Evolutionary conservation across 345 rosid species (phyloP).

Genomic region (rapeseed (Brassica napus)): DNA sequence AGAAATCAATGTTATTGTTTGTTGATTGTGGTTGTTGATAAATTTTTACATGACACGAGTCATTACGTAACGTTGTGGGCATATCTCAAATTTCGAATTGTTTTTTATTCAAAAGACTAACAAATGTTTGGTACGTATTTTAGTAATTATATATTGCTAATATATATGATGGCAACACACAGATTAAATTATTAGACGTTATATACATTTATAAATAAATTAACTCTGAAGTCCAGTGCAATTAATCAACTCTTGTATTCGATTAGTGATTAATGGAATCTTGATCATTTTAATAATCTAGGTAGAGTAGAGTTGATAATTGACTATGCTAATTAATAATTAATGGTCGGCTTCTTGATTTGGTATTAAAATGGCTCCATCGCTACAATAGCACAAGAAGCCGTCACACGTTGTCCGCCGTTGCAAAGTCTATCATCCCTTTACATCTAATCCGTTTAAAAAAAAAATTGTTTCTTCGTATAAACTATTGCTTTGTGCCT

Average conservation of each 20-base stretch:
- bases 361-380: constrained; percentile 7
- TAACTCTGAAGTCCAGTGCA: constrained; percentile 30
- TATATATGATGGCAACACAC: background rate
- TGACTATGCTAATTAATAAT: constrained; percentile 3
- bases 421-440: constrained; percentile 25
- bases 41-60: constrained; percentile 1
- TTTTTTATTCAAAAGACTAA: background rate
- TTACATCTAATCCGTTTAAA: constrained; percentile 1
- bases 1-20: background rate
- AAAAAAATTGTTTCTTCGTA: background rate
- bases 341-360: constrained; percentile 24
- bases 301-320: constrained; percentile 1
- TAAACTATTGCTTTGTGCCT: background rate
- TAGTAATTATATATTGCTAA: background rate
- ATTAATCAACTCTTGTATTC: constrained; percentile 13
- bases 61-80: background rate
- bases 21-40: background rate
- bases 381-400: constrained; percentile 15
- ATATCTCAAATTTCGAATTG: constrained; percentile 4
- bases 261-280: constrained; percentile 27
- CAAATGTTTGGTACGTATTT: constrained; percentile 1
- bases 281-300: background rate
- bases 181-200: background rate
- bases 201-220: background rate
- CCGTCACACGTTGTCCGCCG: constrained; percentile 33